A percentile compares a stretch with the other conserved stretches of the same genome.
These are phyloP conservation scores for Beta lomatogona DNA, from an alignment of 179 eudicot species.

Conservation along the genomic window DNA sequence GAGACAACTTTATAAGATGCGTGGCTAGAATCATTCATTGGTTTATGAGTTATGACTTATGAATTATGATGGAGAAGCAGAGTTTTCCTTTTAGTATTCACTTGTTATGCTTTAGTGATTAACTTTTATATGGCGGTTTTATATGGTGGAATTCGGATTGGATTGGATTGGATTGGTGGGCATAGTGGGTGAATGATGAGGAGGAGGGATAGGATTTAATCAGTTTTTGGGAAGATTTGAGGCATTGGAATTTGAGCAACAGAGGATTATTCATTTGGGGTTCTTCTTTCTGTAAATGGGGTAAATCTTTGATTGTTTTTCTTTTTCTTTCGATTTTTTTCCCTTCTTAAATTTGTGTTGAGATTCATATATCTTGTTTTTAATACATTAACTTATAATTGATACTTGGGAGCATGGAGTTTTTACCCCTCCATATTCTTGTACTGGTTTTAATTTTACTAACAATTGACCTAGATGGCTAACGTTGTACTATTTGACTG, in stretches of 20 bases:
- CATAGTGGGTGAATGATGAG: constrained; percentile 18
- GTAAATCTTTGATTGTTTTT: constrained; percentile 43
- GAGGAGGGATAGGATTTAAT: constrained; percentile 7
- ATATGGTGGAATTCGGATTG: too few relatives aligned
- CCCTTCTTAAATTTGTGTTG: constrained; percentile 15
- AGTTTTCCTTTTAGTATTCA: too few relatives aligned
- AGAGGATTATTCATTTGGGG: constrained; percentile 24
- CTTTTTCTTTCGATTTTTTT: constrained; percentile 16
- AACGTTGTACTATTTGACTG: constrained; percentile 31
- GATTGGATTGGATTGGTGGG: constrained; percentile 19
- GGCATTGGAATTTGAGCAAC: constrained; percentile 14
- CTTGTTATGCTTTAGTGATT: too few relatives aligned
- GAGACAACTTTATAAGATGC: constrained; percentile 51
- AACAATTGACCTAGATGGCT: constrained; percentile 33
- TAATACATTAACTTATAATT: constrained; percentile 21
- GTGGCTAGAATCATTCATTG: constrained; percentile 21
- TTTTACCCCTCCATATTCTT: constrained; percentile 26
- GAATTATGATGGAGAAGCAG: too few relatives aligned
- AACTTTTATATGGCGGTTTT: not conserved
- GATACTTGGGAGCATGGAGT: constrained; percentile 24
- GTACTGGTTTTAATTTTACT: constrained; percentile 21
- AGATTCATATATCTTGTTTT: constrained; percentile 24
- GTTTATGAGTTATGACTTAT: constrained; percentile 15
- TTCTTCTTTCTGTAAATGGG: constrained; percentile 47
- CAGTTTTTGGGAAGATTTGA: constrained; percentile 6